A percentile compares a stretch with the other conserved stretches of the same genome.
Conservation (phyloP, 305 asterid genomes). For the Solanum hybrid region DNA sequence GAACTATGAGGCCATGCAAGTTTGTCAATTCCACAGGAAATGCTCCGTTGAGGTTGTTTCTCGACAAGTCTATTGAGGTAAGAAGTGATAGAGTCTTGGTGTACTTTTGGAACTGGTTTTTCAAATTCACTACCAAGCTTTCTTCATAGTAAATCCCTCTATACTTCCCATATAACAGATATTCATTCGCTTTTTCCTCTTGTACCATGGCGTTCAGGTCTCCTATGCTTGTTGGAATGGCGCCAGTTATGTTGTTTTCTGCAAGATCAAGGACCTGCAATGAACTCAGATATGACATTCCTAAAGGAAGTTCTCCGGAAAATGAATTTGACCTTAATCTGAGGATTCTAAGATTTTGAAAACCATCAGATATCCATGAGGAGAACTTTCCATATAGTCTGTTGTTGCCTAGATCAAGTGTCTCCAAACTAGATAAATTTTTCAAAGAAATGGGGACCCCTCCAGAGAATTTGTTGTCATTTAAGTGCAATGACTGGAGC, state of each 20-base stretch:
- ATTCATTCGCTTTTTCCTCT: constrained; percentile 17
- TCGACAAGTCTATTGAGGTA: constrained; percentile 40
- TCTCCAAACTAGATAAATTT: constrained; percentile 38
- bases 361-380: constrained; percentile 28
- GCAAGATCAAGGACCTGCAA: constrained; percentile 52
- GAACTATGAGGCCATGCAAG: constrained; percentile 25
- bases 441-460: constrained; percentile 27
- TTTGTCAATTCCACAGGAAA: constrained; percentile 33
- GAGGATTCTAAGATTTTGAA: constrained; percentile 31
- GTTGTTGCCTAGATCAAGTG: constrained; percentile 39
- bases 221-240: constrained; percentile 30
- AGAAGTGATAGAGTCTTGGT: constrained; percentile 47
- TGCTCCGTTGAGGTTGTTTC: constrained; percentile 34
- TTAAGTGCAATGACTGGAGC: constrained; percentile 37
- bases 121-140: constrained; percentile 30
- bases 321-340: constrained; percentile 29
- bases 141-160: constrained; percentile 43
- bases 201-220: constrained; percentile 35
- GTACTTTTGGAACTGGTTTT: constrained; percentile 31
- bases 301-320: constrained; percentile 20
- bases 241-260: constrained; percentile 32
- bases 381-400: constrained; percentile 27
- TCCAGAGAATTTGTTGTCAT: constrained; percentile 31
- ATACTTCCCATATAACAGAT: constrained; percentile 34
- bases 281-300: constrained; percentile 26